Conservation (phyloP, 2,329 filamentous ascomycete genomes). For the Polytolypa hystricis region DNA sequence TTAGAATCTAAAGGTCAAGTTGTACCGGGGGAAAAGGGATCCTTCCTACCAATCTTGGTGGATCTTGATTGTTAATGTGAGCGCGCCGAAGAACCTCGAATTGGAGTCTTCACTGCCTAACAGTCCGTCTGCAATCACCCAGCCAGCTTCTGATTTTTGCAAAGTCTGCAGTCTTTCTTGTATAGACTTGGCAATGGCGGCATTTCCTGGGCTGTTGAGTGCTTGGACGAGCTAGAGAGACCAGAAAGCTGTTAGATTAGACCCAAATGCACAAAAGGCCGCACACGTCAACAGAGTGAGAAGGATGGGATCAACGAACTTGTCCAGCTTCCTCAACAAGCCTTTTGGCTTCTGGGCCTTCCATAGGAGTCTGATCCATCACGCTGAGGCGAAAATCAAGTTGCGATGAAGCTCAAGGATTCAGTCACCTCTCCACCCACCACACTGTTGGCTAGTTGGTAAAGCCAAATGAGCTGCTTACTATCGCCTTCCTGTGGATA, state of each 20-base stretch:
- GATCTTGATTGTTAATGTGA: slow-evolving; percentile 88
- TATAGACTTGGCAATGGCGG: slow-evolving; percentile 38
- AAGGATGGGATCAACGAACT: too few relatives aligned
- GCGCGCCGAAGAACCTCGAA: slow-evolving; percentile 80
- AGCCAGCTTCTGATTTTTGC: slow-evolving; percentile 70
- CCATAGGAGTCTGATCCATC: too few relatives aligned
- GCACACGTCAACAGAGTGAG: not conserved
- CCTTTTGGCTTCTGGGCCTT: not conserved
- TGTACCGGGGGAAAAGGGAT: not conserved
- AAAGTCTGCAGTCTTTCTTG: slow-evolving; percentile 68
- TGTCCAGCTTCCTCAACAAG: slow-evolving; percentile 5
- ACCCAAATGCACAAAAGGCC: too few relatives aligned
- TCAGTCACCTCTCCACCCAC: too few relatives aligned
- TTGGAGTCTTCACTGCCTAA: slow-evolving; percentile 59
- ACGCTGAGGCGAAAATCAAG: too few relatives aligned
- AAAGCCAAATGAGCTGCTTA: too few relatives aligned
- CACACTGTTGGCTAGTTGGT: too few relatives aligned
- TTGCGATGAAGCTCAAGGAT: too few relatives aligned
- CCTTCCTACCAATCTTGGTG: slow-evolving; percentile 79
- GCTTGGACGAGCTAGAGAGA: slow-evolving; percentile 27
- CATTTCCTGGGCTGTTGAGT: slow-evolving; percentile 34
- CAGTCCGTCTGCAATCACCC: slow-evolving; percentile 71
- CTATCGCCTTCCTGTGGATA: too few relatives aligned
- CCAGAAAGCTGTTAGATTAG: not conserved
- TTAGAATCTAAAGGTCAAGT: slow-evolving; percentile 1